Base-by-base conservation (phyloP, 352 stramenopile species). In the Phytophthora cryptogea region DNA sequence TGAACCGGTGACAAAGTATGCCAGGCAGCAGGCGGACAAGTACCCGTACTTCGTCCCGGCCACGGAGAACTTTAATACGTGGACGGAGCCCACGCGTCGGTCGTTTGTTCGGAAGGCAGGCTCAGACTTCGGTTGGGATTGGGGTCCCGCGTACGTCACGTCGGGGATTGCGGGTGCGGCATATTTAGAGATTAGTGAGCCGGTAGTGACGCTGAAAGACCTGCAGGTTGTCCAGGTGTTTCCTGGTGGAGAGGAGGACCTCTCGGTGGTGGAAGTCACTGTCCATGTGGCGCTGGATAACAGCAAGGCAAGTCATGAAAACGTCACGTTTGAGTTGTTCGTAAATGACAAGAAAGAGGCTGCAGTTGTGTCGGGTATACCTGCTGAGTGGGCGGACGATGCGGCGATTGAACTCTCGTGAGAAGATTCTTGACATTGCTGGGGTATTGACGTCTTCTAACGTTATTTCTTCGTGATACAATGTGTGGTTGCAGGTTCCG, bases 91-190 rank as follows among this genome's bases (percentile, higher is more conserved):
- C 9, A 86, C 86, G 16, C 70, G 88, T 26, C 86, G 87, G 2
- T 81, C 76, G 1, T 96, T 95, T 60, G 66, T 94, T 8, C 82
- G 87, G n/a, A 96, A 96, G 54, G 83, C 87, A 0, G 85, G 85
- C 0, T 91, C 83, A 7, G 87, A 94, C 58, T 96, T 95, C 70
- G 87, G 87, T 3, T 96, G 87, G 87, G 87, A 96, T 52, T 96
- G 87, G 87, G 87, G 87, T 0, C 87, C 86, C 9, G 85, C 86
- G 27, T 92, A 74, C 52, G 68, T 83, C 5, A 88, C 78, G 10
- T 69, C 74, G 6, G 86, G 86, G 4, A 88, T 94, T 51, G 66
- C 79, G 20, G 82, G 78, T 1, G n/a, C 30, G 14, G 86, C 64
- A 10, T 82, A 70, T 41, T 40, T 94, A 20, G 71, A 89, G 51